Percentiles rank a stretch among this genome's conserved stretches.
phyloP scores from a whole-genome alignment of 1,139 yeast species.

The Geotrichum candidum region DNA sequence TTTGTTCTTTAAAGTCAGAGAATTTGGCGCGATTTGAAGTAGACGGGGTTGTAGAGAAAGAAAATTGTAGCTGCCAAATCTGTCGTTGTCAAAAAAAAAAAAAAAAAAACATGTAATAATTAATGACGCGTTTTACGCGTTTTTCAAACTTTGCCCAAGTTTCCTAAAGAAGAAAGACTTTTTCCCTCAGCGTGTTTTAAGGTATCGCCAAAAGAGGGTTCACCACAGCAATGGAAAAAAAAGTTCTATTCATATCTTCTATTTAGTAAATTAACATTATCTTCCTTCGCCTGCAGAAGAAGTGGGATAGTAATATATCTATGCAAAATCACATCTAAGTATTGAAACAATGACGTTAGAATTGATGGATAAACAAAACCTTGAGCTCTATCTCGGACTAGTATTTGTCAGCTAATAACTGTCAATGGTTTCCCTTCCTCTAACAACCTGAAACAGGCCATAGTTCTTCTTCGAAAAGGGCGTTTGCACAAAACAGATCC shows the following conservation, averaged over 20 bases:
- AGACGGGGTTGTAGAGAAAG: neutral
- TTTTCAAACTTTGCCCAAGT: neutral
- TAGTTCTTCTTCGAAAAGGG: constrained; percentile 11
- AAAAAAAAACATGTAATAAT: too few species aligned
- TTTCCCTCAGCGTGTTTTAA: neutral
- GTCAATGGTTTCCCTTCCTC: neutral
- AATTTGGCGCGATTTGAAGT: neutral
- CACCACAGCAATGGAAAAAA: too few species aligned
- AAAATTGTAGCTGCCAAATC: neutral
- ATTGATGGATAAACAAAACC: constrained; percentile 1
- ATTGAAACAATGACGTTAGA: neutral
- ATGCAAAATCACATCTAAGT: neutral
- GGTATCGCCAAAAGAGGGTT: neutral
- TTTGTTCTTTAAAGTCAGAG: neutral
- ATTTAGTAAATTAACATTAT: too few species aligned
- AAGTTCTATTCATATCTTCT: too few species aligned
- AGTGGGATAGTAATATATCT: too few species aligned
- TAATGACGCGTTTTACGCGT: neutral
- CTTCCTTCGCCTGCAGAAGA: too few species aligned
- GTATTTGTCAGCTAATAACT: neutral
- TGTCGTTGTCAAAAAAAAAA: neutral
- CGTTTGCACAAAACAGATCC: neutral
- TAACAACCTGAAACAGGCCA: constrained; percentile 2
- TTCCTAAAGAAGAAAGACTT: neutral
- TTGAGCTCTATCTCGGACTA: constrained; percentile 5